phyloP scores from a whole-genome alignment of 2,329 filamentous ascomycete species.

The Botrytis hyacinthi region DNA sequence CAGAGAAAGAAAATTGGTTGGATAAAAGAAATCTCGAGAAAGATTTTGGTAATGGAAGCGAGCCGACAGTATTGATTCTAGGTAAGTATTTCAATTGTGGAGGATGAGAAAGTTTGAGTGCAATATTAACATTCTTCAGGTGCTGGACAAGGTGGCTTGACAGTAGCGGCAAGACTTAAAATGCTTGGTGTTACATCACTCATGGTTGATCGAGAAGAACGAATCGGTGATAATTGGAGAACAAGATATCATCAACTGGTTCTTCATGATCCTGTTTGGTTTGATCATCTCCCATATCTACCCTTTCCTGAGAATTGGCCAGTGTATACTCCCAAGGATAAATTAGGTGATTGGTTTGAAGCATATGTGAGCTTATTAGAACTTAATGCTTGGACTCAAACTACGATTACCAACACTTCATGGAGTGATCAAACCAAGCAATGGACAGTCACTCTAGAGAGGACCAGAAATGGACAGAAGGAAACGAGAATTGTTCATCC shows the following conservation, averaged over 20 bases:
- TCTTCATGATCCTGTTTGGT: conserved; percentile 63
- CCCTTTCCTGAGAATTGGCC: conserved; percentile 65
- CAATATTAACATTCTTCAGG: conserved; percentile 53
- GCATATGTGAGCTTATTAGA: conserved; percentile 61
- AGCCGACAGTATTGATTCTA: conserved; percentile 59
- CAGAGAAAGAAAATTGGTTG: conserved; percentile 58
- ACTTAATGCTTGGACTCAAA: conserved; percentile 63
- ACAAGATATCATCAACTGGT: conserved; percentile 63
- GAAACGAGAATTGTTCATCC: conserved; percentile 23
- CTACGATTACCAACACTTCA: conserved; percentile 46
- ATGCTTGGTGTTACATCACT: conserved; percentile 55
- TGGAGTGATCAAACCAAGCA: conserved; percentile 47
- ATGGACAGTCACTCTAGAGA: conserved; percentile 56
- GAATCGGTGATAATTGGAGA: conserved; percentile 64
- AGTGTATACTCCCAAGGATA: conserved; percentile 69
- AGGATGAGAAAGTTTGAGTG: neutral
- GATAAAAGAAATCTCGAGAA: conserved; percentile 50
- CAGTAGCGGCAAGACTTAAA: conserved; percentile 57
- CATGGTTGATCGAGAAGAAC: conserved; percentile 56
- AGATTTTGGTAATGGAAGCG: conserved; percentile 42
- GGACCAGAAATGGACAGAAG: conserved; percentile 35
- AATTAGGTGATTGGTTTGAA: conserved; percentile 67
- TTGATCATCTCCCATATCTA: conserved; percentile 61
- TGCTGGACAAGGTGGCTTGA: conserved; percentile 60
- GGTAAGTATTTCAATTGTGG: conserved; percentile 43